These are phyloP conservation scores for Penstemon barbatus DNA, from an alignment of 257 asterid species.

Conservation along the genomic window DNA sequence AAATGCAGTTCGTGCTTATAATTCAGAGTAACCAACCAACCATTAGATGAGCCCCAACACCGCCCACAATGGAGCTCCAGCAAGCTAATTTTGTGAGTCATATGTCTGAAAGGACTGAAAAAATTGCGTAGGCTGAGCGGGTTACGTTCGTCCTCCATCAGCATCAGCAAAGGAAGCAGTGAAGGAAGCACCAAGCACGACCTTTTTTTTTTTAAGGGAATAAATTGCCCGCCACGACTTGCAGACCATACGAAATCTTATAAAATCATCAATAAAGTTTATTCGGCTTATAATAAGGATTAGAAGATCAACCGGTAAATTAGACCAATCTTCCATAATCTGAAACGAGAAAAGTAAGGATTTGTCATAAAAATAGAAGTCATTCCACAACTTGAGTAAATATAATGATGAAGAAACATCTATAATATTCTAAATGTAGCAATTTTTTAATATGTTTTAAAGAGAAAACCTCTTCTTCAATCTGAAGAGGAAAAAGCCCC, in stretches of 20 bases:
- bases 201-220: background rate
- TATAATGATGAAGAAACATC: no score
- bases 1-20: no score
- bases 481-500: no score
- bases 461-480: no score
- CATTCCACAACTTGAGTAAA: no score
- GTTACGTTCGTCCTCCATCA: conserved; percentile 1
- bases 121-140: background rate
- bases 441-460: no score
- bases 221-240: conserved; percentile 31
- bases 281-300: conserved; percentile 26
- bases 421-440: no score
- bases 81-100: conserved; percentile 14
- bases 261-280: conserved; percentile 28
- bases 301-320: conserved; percentile 32
- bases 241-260: conserved; percentile 28
- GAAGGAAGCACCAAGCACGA: background rate
- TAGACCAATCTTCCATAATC: conserved; percentile 29
- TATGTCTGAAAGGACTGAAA: conserved; percentile 26
- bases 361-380: no score
- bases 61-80: conserved; percentile 27
- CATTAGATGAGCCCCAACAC: conserved; percentile 39
- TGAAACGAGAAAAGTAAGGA: no score
- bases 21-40: conserved; percentile 38
- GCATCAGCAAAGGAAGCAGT: conserved; percentile 34